Evolutionary conservation across 2,329 filamentous ascomycete species (phyloP).

Genomic region (Lithohypha guttulata): DNA sequence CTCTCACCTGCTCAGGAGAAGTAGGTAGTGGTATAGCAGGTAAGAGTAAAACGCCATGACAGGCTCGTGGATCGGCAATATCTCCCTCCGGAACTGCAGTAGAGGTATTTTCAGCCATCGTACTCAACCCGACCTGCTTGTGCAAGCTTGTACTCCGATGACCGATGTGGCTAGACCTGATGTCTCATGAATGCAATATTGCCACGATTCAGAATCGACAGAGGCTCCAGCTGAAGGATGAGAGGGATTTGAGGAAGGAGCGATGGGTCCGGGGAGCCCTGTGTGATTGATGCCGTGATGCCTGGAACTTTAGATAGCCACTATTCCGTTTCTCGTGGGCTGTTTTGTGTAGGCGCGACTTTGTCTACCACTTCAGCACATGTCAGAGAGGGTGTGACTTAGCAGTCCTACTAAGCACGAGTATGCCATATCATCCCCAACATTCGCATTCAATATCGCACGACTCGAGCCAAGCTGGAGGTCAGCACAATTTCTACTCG

Average conservation of each 20-base stretch:
- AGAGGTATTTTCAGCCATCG: no score
- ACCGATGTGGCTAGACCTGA: no score
- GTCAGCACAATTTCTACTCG: conserved; percentile 19
- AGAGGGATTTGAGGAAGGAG: conserved; percentile 1
- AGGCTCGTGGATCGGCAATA: neutral
- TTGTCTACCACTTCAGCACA: neutral
- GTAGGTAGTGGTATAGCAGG: conserved; percentile 2
- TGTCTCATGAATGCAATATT: no score
- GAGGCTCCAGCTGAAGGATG: no score
- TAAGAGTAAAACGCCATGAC: neutral
- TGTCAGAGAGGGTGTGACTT: conserved; percentile 6
- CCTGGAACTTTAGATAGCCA: neutral
- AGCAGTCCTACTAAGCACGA: neutral
- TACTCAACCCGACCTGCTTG: no score
- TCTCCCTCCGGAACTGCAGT: no score
- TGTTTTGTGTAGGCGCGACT: conserved; percentile 3
- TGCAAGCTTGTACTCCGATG: no score
- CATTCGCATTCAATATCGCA: conserved; percentile 17
- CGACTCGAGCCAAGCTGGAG: conserved; percentile 10
- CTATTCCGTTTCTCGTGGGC: neutral
- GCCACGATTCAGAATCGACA: no score
- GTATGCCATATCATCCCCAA: conserved; percentile 21
- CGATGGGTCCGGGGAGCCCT: neutral
- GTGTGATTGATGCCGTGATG: conserved; percentile 2
- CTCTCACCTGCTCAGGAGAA: neutral